phyloP scores from a whole-genome alignment of 139 green algal species.

The Tetradesmus obliquus region DNA sequence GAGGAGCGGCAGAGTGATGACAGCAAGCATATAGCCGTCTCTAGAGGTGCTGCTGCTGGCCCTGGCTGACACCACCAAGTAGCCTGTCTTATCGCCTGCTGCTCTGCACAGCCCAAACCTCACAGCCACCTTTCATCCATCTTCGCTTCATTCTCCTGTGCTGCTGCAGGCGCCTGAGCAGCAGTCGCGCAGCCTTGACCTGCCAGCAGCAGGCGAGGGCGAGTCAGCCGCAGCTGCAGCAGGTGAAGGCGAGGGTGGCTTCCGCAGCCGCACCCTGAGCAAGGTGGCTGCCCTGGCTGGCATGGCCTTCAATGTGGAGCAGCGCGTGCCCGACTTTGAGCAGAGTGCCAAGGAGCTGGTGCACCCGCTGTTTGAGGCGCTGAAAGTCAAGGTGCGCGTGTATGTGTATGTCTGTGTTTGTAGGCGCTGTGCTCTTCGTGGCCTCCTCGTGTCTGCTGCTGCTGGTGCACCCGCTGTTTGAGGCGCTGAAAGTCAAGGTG shows the following conservation, averaged over 20 bases:
- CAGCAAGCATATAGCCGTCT: too few species aligned
- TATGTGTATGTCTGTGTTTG: too few species aligned
- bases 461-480: constrained; percentile 35
- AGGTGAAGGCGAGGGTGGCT: not conserved
- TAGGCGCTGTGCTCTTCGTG: too few species aligned
- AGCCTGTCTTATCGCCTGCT: too few species aligned
- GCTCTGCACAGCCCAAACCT: too few species aligned
- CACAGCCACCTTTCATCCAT: too few species aligned
- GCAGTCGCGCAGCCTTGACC: not conserved
- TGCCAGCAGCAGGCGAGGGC: constrained; percentile 2
- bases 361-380: constrained; percentile 35
- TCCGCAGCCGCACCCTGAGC: not conserved
- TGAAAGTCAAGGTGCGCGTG: constrained; percentile 14
- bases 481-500: constrained; percentile 23
- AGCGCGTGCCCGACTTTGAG: constrained; percentile 29
- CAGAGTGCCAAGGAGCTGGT: not conserved
- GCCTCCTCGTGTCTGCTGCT: too few species aligned
- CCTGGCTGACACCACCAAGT: not conserved
- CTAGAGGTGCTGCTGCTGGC: not conserved
- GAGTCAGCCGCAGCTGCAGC: constrained; percentile 12
- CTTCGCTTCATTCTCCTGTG: too few species aligned
- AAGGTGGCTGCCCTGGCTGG: constrained; percentile 8
- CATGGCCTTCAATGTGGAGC: not conserved
- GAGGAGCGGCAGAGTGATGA: not conserved
- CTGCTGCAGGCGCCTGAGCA: not conserved